These are phyloP conservation scores for Leptographium lundbergii DNA, from an alignment of 2,329 filamentous ascomycete genomes.

Conservation along the genomic window DNA sequence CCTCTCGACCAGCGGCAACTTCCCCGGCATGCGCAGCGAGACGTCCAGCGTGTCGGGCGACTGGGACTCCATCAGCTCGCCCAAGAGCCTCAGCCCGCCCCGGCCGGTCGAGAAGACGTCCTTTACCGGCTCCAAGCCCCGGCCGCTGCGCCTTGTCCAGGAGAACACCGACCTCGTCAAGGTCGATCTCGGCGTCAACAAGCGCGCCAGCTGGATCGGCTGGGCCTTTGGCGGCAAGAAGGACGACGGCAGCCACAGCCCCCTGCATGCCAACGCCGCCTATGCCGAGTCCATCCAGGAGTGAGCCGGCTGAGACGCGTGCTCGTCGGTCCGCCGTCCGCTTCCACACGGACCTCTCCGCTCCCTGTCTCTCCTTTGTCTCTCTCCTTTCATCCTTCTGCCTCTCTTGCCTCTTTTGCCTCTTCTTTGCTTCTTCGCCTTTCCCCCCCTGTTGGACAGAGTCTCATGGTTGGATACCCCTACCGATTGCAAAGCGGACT, in stretches of 20 bases:
- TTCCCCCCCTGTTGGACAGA: not conserved
- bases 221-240: slow-evolving; percentile 42
- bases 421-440: not conserved
- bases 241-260: slow-evolving; percentile 19
- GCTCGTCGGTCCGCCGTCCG: not conserved
- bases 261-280: not conserved
- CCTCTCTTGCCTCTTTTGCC: not conserved
- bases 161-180: slow-evolving; percentile 48
- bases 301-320: not conserved
- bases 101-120: slow-evolving; percentile 42
- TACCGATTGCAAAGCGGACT: not conserved
- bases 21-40: slow-evolving; percentile 58
- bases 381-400: not conserved
- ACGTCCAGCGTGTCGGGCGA: slow-evolving; percentile 56
- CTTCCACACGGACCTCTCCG: not conserved
- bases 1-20: slow-evolving; percentile 38
- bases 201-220: slow-evolving; percentile 53
- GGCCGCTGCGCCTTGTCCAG: slow-evolving; percentile 77
- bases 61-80: slow-evolving; percentile 37
- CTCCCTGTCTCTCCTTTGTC: not conserved
- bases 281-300: slow-evolving; percentile 8
- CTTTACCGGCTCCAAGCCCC: slow-evolving; percentile 59
- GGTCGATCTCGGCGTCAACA: slow-evolving; percentile 32
- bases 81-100: slow-evolving; percentile 34
- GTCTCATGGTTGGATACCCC: slow-evolving; percentile 2